Conservation (phyloP, 2,329 filamentous ascomycete species). For the Fusarium denticulatum region DNA sequence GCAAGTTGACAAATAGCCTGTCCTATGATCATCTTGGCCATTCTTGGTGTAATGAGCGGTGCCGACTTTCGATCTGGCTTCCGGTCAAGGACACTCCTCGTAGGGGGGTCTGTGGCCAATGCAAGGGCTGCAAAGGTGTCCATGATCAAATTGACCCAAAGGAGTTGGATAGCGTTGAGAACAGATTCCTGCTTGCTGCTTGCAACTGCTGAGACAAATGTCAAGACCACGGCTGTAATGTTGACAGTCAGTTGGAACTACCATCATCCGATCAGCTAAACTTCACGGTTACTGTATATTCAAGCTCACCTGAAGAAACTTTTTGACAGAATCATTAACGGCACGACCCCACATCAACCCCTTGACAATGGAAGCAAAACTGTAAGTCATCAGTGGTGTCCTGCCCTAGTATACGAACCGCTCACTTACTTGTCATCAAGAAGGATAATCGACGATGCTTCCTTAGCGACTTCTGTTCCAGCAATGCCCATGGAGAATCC, state of each 20-base stretch:
- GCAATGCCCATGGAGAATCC: slow-evolving; percentile 74
- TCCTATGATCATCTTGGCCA: slow-evolving; percentile 74
- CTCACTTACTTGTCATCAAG: slow-evolving; percentile 63
- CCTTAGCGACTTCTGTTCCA: slow-evolving; percentile 71
- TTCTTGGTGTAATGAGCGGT: slow-evolving; percentile 74
- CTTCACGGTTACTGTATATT: background rate
- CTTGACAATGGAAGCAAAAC: slow-evolving; percentile 66
- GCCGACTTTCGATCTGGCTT: slow-evolving; percentile 69
- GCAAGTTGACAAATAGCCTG: slow-evolving; percentile 69
- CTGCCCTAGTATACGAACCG: background rate
- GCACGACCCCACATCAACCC: slow-evolving; percentile 71
- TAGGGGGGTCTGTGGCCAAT: slow-evolving; percentile 71
- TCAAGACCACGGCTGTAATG: slow-evolving; percentile 68
- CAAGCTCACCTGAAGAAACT: slow-evolving; percentile 64
- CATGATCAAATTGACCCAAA: slow-evolving; percentile 74
- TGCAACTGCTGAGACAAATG: slow-evolving; percentile 67
- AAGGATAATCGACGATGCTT: slow-evolving; percentile 70
- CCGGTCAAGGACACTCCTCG: slow-evolving; percentile 66
- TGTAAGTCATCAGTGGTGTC: slow-evolving; percentile 16
- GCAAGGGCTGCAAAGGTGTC: slow-evolving; percentile 72
- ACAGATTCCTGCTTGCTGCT: slow-evolving; percentile 62
- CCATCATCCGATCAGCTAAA: background rate
- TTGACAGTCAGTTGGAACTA: slow-evolving; percentile 72
- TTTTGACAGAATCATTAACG: slow-evolving; percentile 71
- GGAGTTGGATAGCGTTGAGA: slow-evolving; percentile 67